Evolutionary conservation across 2,329 filamentous ascomycete species (phyloP).

Genomic region (Arthrobotrys pseudoclavata): DNA sequence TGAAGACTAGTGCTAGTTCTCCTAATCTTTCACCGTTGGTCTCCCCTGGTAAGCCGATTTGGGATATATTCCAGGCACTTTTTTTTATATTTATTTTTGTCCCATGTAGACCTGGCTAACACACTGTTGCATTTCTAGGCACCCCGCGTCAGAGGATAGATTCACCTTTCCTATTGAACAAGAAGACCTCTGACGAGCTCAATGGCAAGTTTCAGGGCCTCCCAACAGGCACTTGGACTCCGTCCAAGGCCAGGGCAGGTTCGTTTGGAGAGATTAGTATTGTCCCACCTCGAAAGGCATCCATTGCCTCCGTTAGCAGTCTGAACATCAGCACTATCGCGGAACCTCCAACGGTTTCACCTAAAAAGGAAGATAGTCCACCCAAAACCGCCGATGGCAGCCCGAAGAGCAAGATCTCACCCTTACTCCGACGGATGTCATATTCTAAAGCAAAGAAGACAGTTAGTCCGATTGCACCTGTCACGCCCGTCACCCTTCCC

Average conservation of each 20-base stretch:
- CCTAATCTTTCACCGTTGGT: constrained; percentile 64
- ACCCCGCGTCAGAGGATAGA: constrained; percentile 50
- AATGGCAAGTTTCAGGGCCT: constrained; percentile 30
- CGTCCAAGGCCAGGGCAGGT: constrained; percentile 48
- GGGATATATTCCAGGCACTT: not conserved
- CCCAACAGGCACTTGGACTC: constrained; percentile 29
- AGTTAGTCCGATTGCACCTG: constrained; percentile 25
- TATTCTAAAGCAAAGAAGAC: constrained; percentile 43
- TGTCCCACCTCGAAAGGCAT: constrained; percentile 43
- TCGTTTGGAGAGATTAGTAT: constrained; percentile 55
- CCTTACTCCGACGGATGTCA: constrained; percentile 50
- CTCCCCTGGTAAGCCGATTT: constrained; percentile 49
- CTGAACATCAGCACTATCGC: constrained; percentile 50
- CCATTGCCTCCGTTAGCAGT: constrained; percentile 53
- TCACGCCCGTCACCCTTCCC: constrained; percentile 57
- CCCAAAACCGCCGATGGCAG: constrained; percentile 35
- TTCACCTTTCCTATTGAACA: constrained; percentile 51
- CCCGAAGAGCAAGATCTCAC: constrained; percentile 50
- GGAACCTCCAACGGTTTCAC: constrained; percentile 24
- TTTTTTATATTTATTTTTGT: constrained; percentile 19
- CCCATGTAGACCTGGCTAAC: not conserved
- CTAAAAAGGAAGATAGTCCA: constrained; percentile 32
- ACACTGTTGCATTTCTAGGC: constrained; percentile 6
- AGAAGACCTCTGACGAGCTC: constrained; percentile 45
- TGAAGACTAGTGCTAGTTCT: constrained; percentile 64